Conservation (phyloP, 2,329 filamentous ascomycete species). For the Geosmithia putterillii region DNA sequence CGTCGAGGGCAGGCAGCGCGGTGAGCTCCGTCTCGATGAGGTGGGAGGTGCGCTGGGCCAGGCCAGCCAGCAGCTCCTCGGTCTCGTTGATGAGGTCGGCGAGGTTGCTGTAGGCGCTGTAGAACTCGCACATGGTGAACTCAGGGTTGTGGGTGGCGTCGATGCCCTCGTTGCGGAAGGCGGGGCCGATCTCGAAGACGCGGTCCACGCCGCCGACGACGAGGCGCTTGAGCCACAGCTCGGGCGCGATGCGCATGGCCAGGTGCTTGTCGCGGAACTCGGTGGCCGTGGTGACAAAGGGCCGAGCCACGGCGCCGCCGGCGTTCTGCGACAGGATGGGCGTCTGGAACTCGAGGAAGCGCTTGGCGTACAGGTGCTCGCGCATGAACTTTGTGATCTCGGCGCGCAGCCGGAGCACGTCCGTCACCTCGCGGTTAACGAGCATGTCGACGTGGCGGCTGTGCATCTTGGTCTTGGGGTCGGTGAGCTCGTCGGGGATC, state of each 20-base stretch:
- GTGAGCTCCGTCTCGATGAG: conserved; percentile 31
- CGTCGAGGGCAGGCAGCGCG: conserved; percentile 33
- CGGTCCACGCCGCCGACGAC: conserved; percentile 79
- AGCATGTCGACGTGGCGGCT: conserved; percentile 81
- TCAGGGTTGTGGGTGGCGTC: conserved; percentile 93
- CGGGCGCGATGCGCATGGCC: conserved; percentile 78
- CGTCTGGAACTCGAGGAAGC: conserved; percentile 81
- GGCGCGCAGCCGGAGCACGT: conserved; percentile 63
- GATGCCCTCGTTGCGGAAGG: conserved; percentile 87
- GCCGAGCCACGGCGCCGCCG: conserved; percentile 77
- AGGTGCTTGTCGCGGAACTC: conserved; percentile 63
- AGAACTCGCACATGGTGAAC: conserved; percentile 96
- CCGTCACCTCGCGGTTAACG: conserved; percentile 54
- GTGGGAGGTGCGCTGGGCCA: conserved; percentile 38
- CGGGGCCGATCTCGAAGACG: conserved; percentile 86
- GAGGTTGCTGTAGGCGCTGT: conserved; percentile 72
- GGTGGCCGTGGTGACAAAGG: conserved; percentile 70
- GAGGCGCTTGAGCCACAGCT: conserved; percentile 88
- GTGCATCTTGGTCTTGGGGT: conserved; percentile 60
- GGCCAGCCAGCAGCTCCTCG: conserved; percentile 52
- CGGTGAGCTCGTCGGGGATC: conserved; percentile 57
- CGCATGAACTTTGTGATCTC: conserved; percentile 64
- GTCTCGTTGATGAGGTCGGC: conserved; percentile 65
- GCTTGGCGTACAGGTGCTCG: conserved; percentile 55
- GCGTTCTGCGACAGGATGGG: conserved; percentile 74